Evolutionary conservation across 2,329 filamentous ascomycete genomes (phyloP).

Genomic region (Elsinoe ampelina): DNA sequence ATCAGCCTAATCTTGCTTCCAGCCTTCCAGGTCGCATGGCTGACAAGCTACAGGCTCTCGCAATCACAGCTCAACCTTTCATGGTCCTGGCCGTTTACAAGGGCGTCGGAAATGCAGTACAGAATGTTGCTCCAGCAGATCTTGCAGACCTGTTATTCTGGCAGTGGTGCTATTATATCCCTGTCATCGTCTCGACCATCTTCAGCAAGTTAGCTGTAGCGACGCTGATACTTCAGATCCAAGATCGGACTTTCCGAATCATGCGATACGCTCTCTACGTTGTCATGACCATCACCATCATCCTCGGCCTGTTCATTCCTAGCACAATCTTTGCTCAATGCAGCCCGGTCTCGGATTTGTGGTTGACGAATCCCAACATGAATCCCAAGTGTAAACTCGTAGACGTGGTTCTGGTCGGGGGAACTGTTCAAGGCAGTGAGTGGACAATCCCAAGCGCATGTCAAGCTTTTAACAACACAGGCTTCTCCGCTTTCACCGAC

Average conservation of each 20-base stretch:
- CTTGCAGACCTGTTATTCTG: conserved; percentile 5
- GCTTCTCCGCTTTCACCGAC: conserved; percentile 12
- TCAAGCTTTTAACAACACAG: neutral
- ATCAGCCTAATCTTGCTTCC: neutral
- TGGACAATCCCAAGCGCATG: neutral
- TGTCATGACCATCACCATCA: neutral
- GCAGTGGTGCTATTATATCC: conserved; percentile 8
- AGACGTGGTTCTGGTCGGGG: neutral
- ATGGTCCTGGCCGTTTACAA: conserved; percentile 3
- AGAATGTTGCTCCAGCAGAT: conserved; percentile 4
- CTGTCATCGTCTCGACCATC: neutral
- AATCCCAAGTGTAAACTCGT: conserved; percentile 4
- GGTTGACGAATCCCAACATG: neutral
- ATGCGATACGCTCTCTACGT: conserved; percentile 3
- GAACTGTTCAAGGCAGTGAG: conserved; percentile 8
- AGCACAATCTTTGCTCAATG: conserved; percentile 6
- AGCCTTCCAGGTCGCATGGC: neutral
- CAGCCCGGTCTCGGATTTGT: neutral
- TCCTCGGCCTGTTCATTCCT: neutral
- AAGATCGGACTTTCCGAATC: neutral
- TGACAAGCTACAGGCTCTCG: neutral
- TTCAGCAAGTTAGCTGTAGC: conserved; percentile 10
- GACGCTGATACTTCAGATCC: conserved; percentile 3
- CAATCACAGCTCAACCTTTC: conserved; percentile 6
- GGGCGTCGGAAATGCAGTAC: conserved; percentile 2